These are phyloP conservation scores for Gaeumannomyces tritici DNA, from an alignment of 2,329 filamentous ascomycete genomes.

Conservation along the genomic window DNA sequence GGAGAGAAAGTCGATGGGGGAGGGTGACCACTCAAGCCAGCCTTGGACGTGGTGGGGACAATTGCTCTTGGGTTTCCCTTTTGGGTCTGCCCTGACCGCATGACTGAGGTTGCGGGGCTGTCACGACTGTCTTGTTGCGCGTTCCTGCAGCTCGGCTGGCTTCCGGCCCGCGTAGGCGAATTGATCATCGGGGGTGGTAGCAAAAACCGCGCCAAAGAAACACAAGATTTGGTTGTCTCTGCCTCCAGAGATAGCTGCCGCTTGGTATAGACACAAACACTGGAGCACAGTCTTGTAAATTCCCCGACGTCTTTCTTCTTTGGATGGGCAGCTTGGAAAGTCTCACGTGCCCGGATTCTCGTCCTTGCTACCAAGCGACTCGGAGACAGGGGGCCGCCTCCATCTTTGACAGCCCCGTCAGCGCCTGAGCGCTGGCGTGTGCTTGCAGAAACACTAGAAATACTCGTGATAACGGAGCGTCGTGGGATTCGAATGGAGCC, in stretches of 20 bases:
- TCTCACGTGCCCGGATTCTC: too few species aligned
- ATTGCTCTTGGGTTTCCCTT: not conserved
- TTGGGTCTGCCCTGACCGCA: not conserved
- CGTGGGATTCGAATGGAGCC: not conserved
- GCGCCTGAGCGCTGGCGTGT: not conserved
- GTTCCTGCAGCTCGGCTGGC: not conserved
- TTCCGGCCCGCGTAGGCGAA: not conserved
- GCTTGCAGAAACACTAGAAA: too few species aligned
- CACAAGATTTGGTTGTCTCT: not conserved
- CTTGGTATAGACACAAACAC: not conserved
- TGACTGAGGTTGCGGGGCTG: not conserved
- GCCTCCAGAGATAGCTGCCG: too few species aligned
- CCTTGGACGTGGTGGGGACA: too few species aligned
- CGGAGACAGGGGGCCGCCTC: too few species aligned
- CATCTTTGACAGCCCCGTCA: not conserved
- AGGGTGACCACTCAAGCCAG: too few species aligned
- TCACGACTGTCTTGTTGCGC: not conserved
- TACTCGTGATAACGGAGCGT: not conserved
- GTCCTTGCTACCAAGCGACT: too few species aligned
- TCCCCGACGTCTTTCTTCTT: not conserved
- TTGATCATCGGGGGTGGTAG: not conserved
- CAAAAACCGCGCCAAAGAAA: not conserved
- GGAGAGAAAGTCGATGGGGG: too few species aligned
- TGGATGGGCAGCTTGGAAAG: not conserved
- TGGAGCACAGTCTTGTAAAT: too few species aligned